These are phyloP conservation scores for Emergomyces pasteurianus DNA, from an alignment of 2,329 filamentous ascomycete species.

Conservation along the genomic window DNA sequence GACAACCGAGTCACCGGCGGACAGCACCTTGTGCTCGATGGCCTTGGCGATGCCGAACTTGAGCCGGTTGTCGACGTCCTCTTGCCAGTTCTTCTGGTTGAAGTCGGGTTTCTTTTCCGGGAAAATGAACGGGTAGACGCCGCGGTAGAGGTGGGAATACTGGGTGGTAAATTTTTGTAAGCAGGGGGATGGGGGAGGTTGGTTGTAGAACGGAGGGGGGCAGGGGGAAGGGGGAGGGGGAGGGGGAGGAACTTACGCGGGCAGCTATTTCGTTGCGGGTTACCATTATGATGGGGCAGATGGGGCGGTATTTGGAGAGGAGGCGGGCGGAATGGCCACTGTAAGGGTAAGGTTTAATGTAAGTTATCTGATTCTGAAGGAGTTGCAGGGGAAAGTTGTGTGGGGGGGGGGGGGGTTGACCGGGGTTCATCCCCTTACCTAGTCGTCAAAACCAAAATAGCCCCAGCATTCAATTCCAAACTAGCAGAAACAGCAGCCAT, in stretches of 20 bases:
- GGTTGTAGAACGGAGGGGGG: slow-evolving; percentile 5
- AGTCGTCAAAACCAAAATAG: slow-evolving; percentile 91
- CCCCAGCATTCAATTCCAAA: slow-evolving; percentile 90
- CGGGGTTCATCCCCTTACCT: slow-evolving; percentile 45
- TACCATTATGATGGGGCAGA: slow-evolving; percentile 99
- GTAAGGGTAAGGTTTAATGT: slow-evolving; percentile 16
- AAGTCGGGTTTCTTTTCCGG: slow-evolving; percentile 91
- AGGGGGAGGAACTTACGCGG: slow-evolving; percentile 40
- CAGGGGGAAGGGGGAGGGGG: background rate
- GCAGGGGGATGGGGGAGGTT: background rate
- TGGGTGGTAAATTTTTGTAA: too few species aligned
- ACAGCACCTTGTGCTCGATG: slow-evolving; percentile 68
- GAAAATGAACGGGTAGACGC: slow-evolving; percentile 96
- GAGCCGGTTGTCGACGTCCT: slow-evolving; percentile 94
- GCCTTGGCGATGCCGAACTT: slow-evolving; percentile 92
- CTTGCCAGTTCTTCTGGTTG: slow-evolving; percentile 85
- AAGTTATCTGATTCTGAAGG: too few species aligned
- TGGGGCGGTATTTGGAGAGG: slow-evolving; percentile 94
- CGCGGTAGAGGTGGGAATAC: slow-evolving; percentile 91
- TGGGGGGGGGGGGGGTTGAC: too few species aligned
- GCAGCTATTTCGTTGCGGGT: slow-evolving; percentile 75
- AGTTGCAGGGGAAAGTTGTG: too few species aligned
- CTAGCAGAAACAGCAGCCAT: slow-evolving; percentile 95
- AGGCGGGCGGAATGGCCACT: slow-evolving; percentile 88
- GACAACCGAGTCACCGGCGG: slow-evolving; percentile 60